A percentile compares a stretch with the other conserved stretches of the same genome.
These are phyloP conservation scores for Eustoma russellianum DNA, from an alignment of 257 asterid genomes.

Conservation along the genomic window DNA sequence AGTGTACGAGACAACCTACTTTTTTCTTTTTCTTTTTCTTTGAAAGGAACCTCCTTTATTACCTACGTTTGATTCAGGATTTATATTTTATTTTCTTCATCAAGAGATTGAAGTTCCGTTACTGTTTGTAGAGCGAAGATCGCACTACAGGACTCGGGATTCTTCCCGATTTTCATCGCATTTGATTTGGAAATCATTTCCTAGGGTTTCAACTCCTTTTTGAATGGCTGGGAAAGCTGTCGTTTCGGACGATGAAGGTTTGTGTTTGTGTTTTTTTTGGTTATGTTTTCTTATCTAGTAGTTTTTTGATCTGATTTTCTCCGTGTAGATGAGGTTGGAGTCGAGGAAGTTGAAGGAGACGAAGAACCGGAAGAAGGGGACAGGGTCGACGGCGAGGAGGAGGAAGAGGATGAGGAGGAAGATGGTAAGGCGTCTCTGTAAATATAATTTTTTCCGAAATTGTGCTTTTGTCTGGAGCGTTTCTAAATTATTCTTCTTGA, in stretches of 20 bases:
- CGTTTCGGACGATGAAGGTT: conserved; percentile 85
- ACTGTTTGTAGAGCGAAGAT: too few relatives aligned
- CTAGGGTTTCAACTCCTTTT: too few relatives aligned
- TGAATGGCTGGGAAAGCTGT: conserved; percentile 58
- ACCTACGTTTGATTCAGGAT: too few relatives aligned
- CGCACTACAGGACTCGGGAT: too few relatives aligned
- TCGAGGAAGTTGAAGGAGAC: conserved; percentile 66
- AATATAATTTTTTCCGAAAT: neutral
- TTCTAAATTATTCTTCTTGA: conserved; percentile 2
- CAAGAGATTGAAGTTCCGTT: too few relatives aligned
- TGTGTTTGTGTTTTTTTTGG: neutral
- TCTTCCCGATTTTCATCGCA: too few relatives aligned
- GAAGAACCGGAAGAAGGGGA: conserved; percentile 53
- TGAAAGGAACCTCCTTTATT: too few relatives aligned
- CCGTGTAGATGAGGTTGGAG: conserved; percentile 50
- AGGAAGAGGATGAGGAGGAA: conserved; percentile 77
- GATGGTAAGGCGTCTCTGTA: conserved; percentile 49
- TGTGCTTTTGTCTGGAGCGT: neutral
- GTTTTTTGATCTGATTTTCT: neutral
- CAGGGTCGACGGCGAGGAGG: conserved; percentile 34
- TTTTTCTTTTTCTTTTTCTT: too few relatives aligned
- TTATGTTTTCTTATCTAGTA: neutral
- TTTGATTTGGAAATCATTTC: too few relatives aligned
- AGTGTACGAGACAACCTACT: too few relatives aligned
- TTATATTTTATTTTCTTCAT: too few relatives aligned